These are phyloP conservation scores for Waltiozyma sp. DNA, from an alignment of 1,139 yeast genomes.

Conservation along the genomic window DNA sequence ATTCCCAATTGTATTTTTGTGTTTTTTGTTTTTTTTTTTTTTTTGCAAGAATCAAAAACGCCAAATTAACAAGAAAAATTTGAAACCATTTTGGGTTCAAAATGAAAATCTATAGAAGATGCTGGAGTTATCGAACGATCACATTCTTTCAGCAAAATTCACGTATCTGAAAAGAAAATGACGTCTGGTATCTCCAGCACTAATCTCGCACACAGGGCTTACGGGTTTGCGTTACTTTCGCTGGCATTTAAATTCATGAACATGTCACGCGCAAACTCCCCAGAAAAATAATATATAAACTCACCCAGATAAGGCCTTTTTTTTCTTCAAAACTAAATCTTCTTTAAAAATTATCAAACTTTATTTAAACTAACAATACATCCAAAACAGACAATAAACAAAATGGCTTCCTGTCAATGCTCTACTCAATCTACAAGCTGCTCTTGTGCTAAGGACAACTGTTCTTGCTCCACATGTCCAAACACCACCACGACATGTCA, in stretches of 20 bases:
- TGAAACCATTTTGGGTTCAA: background rate
- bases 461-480: background rate
- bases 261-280: background rate
- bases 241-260: background rate
- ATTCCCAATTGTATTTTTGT: too few species aligned
- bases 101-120: too few species aligned
- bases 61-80: too few species aligned
- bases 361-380: too few species aligned
- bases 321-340: too few species aligned
- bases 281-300: background rate
- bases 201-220: background rate
- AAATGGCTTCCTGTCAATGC: background rate
- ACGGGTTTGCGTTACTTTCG: background rate
- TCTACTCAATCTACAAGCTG: background rate
- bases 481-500: background rate
- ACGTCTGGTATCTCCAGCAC: background rate
- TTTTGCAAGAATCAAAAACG: too few species aligned
- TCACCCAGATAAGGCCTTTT: too few species aligned
- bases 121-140: too few species aligned
- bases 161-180: too few species aligned
- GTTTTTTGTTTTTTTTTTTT: too few species aligned
- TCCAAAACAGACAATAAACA: background rate
- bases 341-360: too few species aligned
- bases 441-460: background rate
- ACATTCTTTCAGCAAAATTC: background rate